These are phyloP conservation scores for Dactylis glomerata DNA, from an alignment of 176 grass and related monocot genomes.

Conservation along the genomic window DNA sequence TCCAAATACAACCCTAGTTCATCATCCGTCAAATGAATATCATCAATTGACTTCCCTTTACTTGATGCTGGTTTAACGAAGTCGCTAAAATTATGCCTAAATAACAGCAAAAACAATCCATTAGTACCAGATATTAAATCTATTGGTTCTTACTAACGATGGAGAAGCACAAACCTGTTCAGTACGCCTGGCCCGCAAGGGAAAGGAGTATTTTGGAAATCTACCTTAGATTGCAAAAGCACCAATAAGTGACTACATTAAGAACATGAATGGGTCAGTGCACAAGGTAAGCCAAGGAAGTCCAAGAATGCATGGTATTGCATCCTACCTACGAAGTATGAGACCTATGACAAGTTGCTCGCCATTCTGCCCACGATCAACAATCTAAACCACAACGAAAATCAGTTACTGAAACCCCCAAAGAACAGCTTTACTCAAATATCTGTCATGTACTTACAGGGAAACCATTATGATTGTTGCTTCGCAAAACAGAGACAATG, in stretches of 20 bases:
- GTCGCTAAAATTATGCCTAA: constrained; percentile 94
- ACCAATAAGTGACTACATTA: constrained; percentile 82
- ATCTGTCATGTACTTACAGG: constrained; percentile 58
- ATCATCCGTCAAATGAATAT: constrained; percentile 85
- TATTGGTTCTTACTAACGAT: neutral
- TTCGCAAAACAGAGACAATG: constrained; percentile 74
- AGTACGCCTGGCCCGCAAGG: constrained; percentile 80
- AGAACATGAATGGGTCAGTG: constrained; percentile 7
- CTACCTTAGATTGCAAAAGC: constrained; percentile 90
- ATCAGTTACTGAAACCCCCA: neutral
- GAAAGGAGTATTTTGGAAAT: constrained; percentile 97
- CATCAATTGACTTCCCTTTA: constrained; percentile 96
- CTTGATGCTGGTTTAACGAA: constrained; percentile 97
- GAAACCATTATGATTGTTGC: constrained; percentile 88
- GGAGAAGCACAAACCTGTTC: constrained; percentile 63
- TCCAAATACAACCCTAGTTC: constrained; percentile 86
- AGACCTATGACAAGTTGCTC: constrained; percentile 92
- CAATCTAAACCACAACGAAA: constrained; percentile 48
- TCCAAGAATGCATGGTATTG: neutral
- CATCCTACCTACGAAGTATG: constrained; percentile 87
- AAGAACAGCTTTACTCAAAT: neutral
- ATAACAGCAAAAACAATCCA: constrained; percentile 17
- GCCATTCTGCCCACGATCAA: constrained; percentile 76
- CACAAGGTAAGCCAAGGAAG: constrained; percentile 20
- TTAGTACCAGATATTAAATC: constrained; percentile 22